Evolutionary conservation across 345 rosid species (phyloP), one percentile per base, ranked within the genome.

Genomic region (Gossypium herbaceum): DNA sequence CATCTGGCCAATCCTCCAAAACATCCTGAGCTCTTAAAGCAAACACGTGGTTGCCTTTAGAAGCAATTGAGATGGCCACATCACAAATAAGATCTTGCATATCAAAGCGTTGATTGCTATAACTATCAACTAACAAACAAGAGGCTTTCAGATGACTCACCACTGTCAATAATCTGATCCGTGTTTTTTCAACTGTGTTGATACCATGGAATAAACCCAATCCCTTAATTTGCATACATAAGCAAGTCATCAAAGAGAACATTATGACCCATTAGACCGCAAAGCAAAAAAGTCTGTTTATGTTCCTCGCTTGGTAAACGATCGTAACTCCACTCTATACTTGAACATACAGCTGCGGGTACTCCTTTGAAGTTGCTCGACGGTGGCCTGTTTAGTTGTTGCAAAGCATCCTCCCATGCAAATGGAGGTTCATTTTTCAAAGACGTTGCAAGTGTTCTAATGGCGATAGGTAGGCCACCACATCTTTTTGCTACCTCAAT

Each of bases 81-180:
- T 70, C 74, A 2, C 75, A 74, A 19, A 76, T 59, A 59, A 76
- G 69, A 25, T 70, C 79, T 9, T 76, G 79, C 75, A 76, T 48
- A 7, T 54, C 34, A 12, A 74, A 34, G 3, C 9, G 1, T 20
- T 7, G 13, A 9, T 5, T 11, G 13, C 3, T 55, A 0, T n/a
- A 0, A 29, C 68, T 19, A 1, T 58, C 78, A 50, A 68, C 60
- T 22, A 76, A 27, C 72, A 76, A 63, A 63, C 76, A 72, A 56
- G 61, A 57, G 7, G 74, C 47, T 51, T 72, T 78, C 17, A 83
- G 78, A 29, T 19, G 20, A 44, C 43, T 12, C 2, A 80, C 27
- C 56, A 71, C 24, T 0, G 11, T 16, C 9, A 47, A 41, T 15
- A 78, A 0, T 43, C 73, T 63, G 15, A 20, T 19, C 9, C 77